phyloP scores from a whole-genome alignment of 441 rosid genomes.

The Jatropha multifida region DNA sequence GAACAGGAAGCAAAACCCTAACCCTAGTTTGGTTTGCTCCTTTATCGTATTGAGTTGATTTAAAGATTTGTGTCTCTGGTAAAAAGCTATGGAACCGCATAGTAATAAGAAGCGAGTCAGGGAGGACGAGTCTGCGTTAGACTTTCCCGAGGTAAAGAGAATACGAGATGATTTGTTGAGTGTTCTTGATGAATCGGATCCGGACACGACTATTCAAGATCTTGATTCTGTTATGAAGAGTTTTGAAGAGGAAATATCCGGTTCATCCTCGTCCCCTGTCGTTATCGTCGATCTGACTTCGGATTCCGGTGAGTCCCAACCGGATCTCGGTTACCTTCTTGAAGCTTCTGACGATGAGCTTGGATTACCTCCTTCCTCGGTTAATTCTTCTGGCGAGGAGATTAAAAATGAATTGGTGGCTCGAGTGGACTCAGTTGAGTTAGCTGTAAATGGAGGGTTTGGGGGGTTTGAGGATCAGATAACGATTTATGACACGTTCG shows the following conservation, averaged over 20 bases:
- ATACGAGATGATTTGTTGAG: slow-evolving; percentile 58
- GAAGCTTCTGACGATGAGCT: slow-evolving; percentile 93
- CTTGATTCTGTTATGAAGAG: slow-evolving; percentile 75
- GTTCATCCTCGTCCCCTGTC: slow-evolving; percentile 19
- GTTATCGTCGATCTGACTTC: slow-evolving; percentile 37
- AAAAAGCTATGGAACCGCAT: slow-evolving; percentile 37
- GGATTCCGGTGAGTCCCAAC: slow-evolving; percentile 54
- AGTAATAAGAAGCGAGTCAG: slow-evolving; percentile 51
- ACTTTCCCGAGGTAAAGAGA: slow-evolving; percentile 53
- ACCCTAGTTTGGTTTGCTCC: neutral
- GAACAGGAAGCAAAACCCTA: slow-evolving; percentile 7
- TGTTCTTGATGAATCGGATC: slow-evolving; percentile 51
- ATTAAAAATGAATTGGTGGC: slow-evolving; percentile 23
- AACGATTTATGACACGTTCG: slow-evolving; percentile 46
- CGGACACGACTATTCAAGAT: slow-evolving; percentile 41
- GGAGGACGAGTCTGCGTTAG: slow-evolving; percentile 33
- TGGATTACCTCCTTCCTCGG: slow-evolving; percentile 61
- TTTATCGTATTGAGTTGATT: neutral
- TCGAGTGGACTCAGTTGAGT: slow-evolving; percentile 39
- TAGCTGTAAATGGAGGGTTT: slow-evolving; percentile 37
- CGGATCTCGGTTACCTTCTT: slow-evolving; percentile 66
- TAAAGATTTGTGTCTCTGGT: neutral
- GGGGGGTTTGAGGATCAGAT: slow-evolving; percentile 55
- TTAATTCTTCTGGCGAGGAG: slow-evolving; percentile 2
- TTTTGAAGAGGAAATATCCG: slow-evolving; percentile 58